A percentile compares a stretch with the other conserved stretches of the same genome.
phyloP scores from a whole-genome alignment of 805 yeast species.

The Pichia pseudocactophila region DNA sequence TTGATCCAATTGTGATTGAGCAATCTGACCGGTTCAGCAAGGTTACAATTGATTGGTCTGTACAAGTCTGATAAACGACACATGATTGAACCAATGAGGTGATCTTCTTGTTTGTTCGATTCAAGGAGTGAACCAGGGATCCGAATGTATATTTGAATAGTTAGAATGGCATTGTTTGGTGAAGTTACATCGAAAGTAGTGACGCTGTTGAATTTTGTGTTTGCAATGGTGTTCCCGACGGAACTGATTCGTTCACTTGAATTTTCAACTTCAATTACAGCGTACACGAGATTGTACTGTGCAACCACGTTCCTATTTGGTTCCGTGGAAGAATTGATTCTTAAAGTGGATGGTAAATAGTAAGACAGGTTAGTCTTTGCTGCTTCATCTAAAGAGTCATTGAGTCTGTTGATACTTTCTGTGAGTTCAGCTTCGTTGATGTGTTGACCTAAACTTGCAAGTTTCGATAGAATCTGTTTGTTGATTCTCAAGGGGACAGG shows the following conservation, averaged over 20 bases:
- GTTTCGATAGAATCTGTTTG: conserved; percentile 52
- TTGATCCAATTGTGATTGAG: conserved; percentile 55
- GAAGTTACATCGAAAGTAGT: conserved; percentile 84
- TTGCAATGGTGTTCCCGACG: conserved; percentile 65
- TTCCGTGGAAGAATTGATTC: conserved; percentile 26
- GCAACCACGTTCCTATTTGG: conserved; percentile 51
- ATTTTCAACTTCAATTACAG: conserved; percentile 91
- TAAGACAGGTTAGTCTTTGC: conserved; percentile 23
- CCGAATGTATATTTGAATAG: conserved; percentile 70
- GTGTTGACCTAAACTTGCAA: conserved; percentile 48
- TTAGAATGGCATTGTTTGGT: conserved; percentile 36
- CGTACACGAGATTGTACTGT: conserved; percentile 48
- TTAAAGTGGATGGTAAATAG: conserved; percentile 37
- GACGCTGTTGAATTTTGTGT: conserved; percentile 80
- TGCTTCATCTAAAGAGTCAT: conserved; percentile 23
- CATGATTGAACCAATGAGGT: conserved; percentile 65
- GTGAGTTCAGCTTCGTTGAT: conserved; percentile 26
- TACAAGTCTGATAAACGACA: conserved; percentile 36
- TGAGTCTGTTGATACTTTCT: conserved; percentile 27
- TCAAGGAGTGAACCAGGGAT: conserved; percentile 56
- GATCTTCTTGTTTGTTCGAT: conserved; percentile 43
- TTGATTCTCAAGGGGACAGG: conserved; percentile 66
- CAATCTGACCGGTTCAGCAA: conserved; percentile 40
- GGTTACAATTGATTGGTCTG: conserved; percentile 14
- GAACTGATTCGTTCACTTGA: conserved; percentile 87